phyloP scores from a whole-genome alignment of 228 moss, liverwort and hornwort genomes.

The Sphagnum fallax region DNA sequence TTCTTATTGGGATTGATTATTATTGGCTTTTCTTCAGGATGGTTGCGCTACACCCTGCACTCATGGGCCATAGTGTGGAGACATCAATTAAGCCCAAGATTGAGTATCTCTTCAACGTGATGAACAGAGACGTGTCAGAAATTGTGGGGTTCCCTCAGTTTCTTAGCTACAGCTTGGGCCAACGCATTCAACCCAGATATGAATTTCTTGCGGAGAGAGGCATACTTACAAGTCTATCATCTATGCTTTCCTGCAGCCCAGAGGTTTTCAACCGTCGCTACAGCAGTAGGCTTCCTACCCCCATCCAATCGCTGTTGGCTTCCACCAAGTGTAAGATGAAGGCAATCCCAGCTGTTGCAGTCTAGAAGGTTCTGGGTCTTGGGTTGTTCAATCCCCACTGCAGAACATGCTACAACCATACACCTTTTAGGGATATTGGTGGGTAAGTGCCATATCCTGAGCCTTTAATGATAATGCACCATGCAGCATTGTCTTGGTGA shows the following conservation, averaged over 20 bases:
- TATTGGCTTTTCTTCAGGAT: slow-evolving; percentile 19
- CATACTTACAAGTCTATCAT: slow-evolving; percentile 32
- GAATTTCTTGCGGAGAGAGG: slow-evolving; percentile 36
- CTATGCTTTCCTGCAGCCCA: slow-evolving; percentile 43
- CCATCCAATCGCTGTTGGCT: not conserved
- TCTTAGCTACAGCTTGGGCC: slow-evolving; percentile 53
- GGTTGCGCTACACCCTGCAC: slow-evolving; percentile 40
- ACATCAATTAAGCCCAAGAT: slow-evolving; percentile 67
- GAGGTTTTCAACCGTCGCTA: slow-evolving; percentile 46
- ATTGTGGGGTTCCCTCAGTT: slow-evolving; percentile 56
- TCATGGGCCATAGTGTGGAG: slow-evolving; percentile 63
- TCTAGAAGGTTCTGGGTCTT: too few relatives aligned
- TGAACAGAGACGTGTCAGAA: slow-evolving; percentile 41
- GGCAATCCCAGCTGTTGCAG: too few relatives aligned
- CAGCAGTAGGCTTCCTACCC: not conserved
- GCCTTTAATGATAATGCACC: too few relatives aligned
- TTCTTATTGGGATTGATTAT: too few relatives aligned
- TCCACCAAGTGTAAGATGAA: not conserved
- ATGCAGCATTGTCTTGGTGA: too few relatives aligned
- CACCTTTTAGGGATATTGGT: too few relatives aligned
- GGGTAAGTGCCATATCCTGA: too few relatives aligned
- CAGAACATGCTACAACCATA: too few relatives aligned
- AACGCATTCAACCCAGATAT: slow-evolving; percentile 51
- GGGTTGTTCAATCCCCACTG: too few relatives aligned
- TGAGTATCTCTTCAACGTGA: slow-evolving; percentile 50